Percentiles rank a stretch among this genome's conserved stretches.
Evolutionary conservation across 2,329 filamentous ascomycete genomes (phyloP).

Genomic region (Teratosphaeria nubilosa): DNA sequence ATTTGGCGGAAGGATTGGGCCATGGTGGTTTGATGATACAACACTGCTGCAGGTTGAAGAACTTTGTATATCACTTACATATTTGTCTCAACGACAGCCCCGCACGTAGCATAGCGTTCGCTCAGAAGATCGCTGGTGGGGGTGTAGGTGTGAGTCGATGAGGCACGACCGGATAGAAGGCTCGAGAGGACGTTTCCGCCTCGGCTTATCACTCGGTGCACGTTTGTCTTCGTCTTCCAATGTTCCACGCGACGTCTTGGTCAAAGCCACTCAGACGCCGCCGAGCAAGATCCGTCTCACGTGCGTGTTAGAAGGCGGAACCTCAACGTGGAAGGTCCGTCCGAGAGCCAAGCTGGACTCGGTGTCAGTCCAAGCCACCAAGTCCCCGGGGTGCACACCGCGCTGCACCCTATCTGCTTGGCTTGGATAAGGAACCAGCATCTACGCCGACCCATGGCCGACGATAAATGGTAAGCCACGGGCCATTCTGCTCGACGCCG

Average conservation of each 20-base stretch:
- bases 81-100: not conserved
- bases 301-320: not conserved
- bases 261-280: not conserved
- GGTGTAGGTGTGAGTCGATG: not conserved
- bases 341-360: not conserved
- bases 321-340: not conserved
- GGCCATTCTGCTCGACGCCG: not conserved
- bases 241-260: not conserved
- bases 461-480: not conserved
- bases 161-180: not conserved
- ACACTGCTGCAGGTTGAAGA: not conserved
- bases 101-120: not conserved
- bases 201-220: not conserved
- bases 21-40: not conserved
- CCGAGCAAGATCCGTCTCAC: not conserved
- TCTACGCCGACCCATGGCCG: not conserved
- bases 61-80: not conserved
- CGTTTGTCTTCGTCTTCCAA: not conserved
- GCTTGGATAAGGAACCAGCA: not conserved
- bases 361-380: not conserved
- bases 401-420: not conserved
- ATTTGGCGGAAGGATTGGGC: conserved; percentile 39
- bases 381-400: not conserved
- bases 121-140: not conserved
- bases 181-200: not conserved